Evolutionary conservation across 192 early-diverging fungal genomes (phyloP), one percentile per base, ranked within the genome.

Genomic region (Entomortierella beljakovae): DNA sequence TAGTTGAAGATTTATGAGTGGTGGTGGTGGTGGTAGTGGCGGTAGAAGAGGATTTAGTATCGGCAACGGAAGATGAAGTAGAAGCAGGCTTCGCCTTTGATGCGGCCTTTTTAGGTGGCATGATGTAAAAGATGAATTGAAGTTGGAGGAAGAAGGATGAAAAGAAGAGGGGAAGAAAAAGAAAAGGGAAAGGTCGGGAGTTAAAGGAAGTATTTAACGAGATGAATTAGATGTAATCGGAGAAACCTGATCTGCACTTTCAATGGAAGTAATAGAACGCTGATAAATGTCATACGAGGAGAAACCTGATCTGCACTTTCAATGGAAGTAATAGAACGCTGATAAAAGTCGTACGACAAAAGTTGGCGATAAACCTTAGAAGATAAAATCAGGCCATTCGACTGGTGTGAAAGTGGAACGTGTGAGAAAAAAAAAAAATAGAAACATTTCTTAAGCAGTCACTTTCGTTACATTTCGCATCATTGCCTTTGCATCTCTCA

Each of bases 1-100:
- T 80, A 33, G 57, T 57, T 56, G 50, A 71, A 22, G 18, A 48
- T 43, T 57, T 60, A 35, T 25, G 22, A 33, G 60, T 37, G 32
- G 42, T 37, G 16, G 56, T 57, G 22, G 20, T 68, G 28, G 50
- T 48, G n/a, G 54, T 8, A 52, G 52, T 63, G 3, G 28, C 33
- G 40, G 6, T 11, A 43, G 6, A 28, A 42, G 4, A 48, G 43
- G 16, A 22, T 23, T 29, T 6, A 37, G 59, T 28, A 37, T 52
- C 29, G 6, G 25, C 20, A 42, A 64, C 5, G 62, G 15, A 15
- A n/a, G n/a, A n/a, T n/a, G n/a, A n/a, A n/a, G n/a, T n/a, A 6
- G 25, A 0, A 9, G 1, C 15, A 10, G 4, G 43, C 15, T 46
- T 46, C 43, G 11, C 20, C 15, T 46, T 20, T 16, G 38, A 23